Percentiles rank a stretch among this genome's conserved stretches.
These are phyloP conservation scores for Skeletonema grethae DNA, from an alignment of 108 stramenopile genomes.

Conservation along the genomic window DNA sequence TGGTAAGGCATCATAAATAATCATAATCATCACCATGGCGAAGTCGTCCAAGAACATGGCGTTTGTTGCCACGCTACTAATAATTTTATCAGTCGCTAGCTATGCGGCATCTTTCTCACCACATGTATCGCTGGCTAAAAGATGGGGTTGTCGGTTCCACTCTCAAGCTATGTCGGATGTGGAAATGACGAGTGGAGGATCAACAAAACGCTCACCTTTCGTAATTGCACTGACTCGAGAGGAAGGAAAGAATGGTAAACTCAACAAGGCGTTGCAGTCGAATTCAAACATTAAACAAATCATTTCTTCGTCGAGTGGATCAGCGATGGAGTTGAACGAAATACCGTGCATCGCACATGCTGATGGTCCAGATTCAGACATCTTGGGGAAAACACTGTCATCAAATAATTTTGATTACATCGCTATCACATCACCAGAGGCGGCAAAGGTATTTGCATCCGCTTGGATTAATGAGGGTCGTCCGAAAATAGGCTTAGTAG, in stretches of 20 bases:
- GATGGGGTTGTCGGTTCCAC: not conserved
- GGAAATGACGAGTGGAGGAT: conserved; percentile 10
- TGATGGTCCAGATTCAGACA: conserved; percentile 67
- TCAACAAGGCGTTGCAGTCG: conserved; percentile 49
- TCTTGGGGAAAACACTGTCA: conserved; percentile 45
- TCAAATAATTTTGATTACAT: conserved; percentile 64
- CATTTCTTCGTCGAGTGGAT: conserved; percentile 10
- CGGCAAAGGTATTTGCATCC: conserved; percentile 71
- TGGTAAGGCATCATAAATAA: too few species aligned
- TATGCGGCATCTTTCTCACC: not conserved
- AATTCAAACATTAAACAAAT: conserved; percentile 20
- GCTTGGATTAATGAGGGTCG: conserved; percentile 61
- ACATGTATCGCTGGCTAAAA: not conserved
- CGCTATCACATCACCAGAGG: conserved; percentile 84
- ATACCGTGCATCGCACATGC: conserved; percentile 88
- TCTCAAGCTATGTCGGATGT: not conserved
- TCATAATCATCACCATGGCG: too few species aligned
- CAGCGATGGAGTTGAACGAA: conserved; percentile 54
- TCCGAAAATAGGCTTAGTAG: conserved; percentile 50
- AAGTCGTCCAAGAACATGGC: too few species aligned
- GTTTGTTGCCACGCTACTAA: not conserved
- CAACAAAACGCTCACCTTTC: conserved; percentile 17
- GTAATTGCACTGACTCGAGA: conserved; percentile 80
- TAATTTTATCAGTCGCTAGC: not conserved
- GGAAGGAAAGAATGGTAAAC: conserved; percentile 81